These are phyloP conservation scores for Saturnispora gosingensis DNA, from an alignment of 805 yeast species.

Conservation along the genomic window DNA sequence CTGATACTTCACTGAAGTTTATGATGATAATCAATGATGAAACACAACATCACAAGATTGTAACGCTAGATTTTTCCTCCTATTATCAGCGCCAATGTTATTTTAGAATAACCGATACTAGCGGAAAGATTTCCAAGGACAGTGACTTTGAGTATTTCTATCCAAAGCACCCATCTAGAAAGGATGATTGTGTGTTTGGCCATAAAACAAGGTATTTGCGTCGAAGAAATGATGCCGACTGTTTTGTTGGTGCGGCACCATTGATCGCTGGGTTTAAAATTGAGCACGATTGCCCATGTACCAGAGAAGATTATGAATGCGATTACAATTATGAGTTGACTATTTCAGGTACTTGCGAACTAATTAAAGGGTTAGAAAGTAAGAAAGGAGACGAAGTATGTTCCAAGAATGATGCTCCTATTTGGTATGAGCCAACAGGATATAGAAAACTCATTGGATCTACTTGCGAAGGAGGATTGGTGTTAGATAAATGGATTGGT, in stretches of 20 bases:
- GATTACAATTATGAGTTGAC: conserved; percentile 74
- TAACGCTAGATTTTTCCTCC: conserved; percentile 49
- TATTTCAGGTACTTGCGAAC: conserved; percentile 73
- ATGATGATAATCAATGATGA: conserved; percentile 49
- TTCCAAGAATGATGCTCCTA: conserved; percentile 42
- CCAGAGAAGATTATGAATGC: conserved; percentile 86
- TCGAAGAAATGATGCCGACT: conserved; percentile 47
- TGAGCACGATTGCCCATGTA: conserved; percentile 67
- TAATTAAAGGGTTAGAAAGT: conserved; percentile 66
- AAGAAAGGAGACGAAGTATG: conserved; percentile 58
- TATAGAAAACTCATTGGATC: conserved; percentile 79
- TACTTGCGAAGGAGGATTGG: conserved; percentile 76
- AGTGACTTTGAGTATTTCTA: conserved; percentile 60
- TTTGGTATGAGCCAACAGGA: conserved; percentile 85
- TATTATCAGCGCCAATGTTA: conserved; percentile 47
- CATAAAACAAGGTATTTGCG: conserved; percentile 54
- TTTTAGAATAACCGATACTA: conserved; percentile 27
- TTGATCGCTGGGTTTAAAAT: conserved; percentile 47
- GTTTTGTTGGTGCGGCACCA: conserved; percentile 63
- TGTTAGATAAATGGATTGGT: conserved; percentile 55
- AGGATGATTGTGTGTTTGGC: conserved; percentile 58
- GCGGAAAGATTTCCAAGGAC: conserved; percentile 3
- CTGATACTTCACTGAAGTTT: conserved; percentile 80
- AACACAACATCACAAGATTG: conserved; percentile 22
- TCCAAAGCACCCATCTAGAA: conserved; percentile 45